A percentile compares a stretch with the other conserved stretches of the same genome.
These are phyloP conservation scores for Corinectria fuckeliana DNA, from an alignment of 2,329 filamentous ascomycete genomes.

Conservation along the genomic window DNA sequence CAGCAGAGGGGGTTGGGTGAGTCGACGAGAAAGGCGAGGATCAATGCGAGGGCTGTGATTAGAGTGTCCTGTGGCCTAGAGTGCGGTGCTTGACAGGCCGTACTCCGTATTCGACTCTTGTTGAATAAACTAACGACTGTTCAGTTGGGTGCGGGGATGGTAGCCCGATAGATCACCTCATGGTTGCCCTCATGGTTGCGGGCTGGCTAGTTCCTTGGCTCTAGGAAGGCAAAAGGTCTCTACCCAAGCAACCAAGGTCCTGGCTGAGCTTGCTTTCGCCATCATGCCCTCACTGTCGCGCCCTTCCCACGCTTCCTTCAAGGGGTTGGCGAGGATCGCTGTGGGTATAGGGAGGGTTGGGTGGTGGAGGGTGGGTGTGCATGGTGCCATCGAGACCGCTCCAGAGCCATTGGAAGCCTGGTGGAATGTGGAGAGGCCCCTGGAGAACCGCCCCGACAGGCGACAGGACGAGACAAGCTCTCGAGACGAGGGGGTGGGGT, in stretches of 20 bases:
- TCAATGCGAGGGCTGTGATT: not conserved
- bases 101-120: too few relatives aligned
- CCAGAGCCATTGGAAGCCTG: conserved; percentile 6
- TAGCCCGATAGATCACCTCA: conserved; percentile 19
- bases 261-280: too few relatives aligned
- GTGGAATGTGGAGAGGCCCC: conserved; percentile 21
- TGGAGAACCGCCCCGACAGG: conserved; percentile 6
- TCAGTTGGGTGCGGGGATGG: not conserved
- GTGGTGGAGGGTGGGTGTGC: not conserved
- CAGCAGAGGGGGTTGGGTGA: not conserved
- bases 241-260: too few relatives aligned
- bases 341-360: not conserved
- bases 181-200: conserved; percentile 2
- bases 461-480: conserved; percentile 6
- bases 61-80: not conserved
- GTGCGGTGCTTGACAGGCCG: not conserved
- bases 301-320: not conserved
- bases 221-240: not conserved
- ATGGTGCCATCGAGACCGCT: not conserved
- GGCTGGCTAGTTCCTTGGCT: not conserved
- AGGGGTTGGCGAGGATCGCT: conserved; percentile 1
- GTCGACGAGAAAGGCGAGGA: not conserved
- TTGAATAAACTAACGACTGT: not conserved
- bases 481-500: not conserved
- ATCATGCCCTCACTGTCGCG: not conserved